Base-by-base conservation (phyloP, 805 yeast genomes). In the Suhomyces sp. region DNA sequence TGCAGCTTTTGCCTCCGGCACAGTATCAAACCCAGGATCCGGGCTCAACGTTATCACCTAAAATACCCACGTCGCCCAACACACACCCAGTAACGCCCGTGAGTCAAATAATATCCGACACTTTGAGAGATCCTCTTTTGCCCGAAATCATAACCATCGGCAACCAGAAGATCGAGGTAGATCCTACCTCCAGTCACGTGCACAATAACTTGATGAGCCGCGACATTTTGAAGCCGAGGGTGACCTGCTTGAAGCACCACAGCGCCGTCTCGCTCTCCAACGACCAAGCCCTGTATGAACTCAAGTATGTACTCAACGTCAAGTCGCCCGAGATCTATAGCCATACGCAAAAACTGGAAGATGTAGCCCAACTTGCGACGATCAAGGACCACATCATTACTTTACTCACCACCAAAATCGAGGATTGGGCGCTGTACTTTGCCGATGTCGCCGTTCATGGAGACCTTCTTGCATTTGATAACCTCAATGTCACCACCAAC, bases 401-500 rank as follows among this genome's bases (percentile, higher is more conserved):
- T 12, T 21, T 35, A 2, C 43, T 46, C n/a, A n/a, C 48, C 43
- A 17, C 48, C 6, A 20, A 15, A 5, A 35, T 46, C 4, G 33
- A 33, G n/a, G 46, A 54, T 40, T 54, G 56, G 56, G 46, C 44
- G 17, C 29, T 22, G 13, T 33, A 44, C 24, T 50, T 53, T 29
- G 31, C 19, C 27, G 40, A 39, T 15, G 15, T 25, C 6, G 37
- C 20, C 2, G 24, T n/a, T 22, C 51, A 69, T 15, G 70, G 72
- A 0, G 55, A 56, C 1, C 55, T 75, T 20, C 53, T 68, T 3
- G 56, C 76, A 48, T 79, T 80, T 60, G 84, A 80, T 54, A 60
- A 56, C 22, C 57, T 77, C 20, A 65, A 68, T 17, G 71, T 78
- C 17, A 75, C 81, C 13, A 65, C 72, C 3, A 76, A 76, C 57